These are phyloP conservation scores for Euphorbia peplus DNA, from an alignment of 345 rosid species.

Conservation along the genomic window DNA sequence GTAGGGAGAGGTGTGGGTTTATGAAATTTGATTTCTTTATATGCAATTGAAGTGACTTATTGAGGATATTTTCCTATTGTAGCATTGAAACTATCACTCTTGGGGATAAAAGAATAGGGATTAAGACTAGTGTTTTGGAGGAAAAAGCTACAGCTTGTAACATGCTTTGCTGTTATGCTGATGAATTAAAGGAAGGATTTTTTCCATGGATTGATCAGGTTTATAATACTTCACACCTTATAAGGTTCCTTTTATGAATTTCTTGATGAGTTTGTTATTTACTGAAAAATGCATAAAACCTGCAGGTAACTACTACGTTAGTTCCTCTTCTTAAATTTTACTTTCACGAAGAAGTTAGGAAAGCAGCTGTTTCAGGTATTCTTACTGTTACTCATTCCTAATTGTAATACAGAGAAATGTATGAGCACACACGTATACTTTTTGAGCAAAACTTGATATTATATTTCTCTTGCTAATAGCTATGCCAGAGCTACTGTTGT, in stretches of 20 bases:
- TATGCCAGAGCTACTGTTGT: slow-evolving; percentile 93
- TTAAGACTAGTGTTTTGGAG: slow-evolving; percentile 90
- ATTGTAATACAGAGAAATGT: background rate
- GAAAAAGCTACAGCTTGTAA: slow-evolving; percentile 98
- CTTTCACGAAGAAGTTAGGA: slow-evolving; percentile 99
- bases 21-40: background rate
- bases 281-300: slow-evolving; percentile 1
- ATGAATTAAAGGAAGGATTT: slow-evolving; percentile 96
- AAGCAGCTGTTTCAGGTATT: slow-evolving; percentile 99
- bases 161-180: slow-evolving; percentile 97
- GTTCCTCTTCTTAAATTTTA: slow-evolving; percentile 98
- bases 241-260: background rate
- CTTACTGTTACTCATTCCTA: slow-evolving; percentile 1
- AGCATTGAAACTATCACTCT: slow-evolving; percentile 98
- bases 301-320: slow-evolving; percentile 87
- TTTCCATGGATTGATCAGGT: slow-evolving; percentile 99
- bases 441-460: background rate
- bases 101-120: slow-evolving; percentile 96
- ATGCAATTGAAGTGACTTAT: background rate
- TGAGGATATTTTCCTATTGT: slow-evolving; percentile 27
- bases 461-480: slow-evolving; percentile 37
- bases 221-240: slow-evolving; percentile 16
- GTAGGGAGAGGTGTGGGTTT: background rate
- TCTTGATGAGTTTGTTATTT: background rate
- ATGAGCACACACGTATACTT: background rate